Conservation (phyloP, 2,329 filamentous ascomycete species). For the Lasiodiplodia sp. region DNA sequence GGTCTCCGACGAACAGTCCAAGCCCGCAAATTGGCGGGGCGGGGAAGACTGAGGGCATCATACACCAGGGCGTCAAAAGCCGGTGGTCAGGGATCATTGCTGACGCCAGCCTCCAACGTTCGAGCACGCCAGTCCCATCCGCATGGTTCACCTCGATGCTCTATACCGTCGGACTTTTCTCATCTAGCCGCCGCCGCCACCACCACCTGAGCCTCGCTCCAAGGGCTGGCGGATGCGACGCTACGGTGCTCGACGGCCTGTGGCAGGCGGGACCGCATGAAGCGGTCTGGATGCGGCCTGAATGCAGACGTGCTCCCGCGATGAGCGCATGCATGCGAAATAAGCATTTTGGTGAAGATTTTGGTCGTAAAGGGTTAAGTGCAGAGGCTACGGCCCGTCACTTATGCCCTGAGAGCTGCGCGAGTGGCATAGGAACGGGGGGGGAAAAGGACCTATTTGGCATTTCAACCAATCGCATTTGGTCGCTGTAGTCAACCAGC, state of each 20-base stretch:
- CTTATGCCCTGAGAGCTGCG: neutral
- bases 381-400: slow-evolving; percentile 6
- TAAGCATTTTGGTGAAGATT: neutral
- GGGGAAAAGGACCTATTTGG: neutral
- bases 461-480: neutral
- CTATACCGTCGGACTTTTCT: slow-evolving; percentile 4
- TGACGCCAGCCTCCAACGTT: slow-evolving; percentile 7
- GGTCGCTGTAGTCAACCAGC: too few species aligned
- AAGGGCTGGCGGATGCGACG: neutral
- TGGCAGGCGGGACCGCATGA: neutral
- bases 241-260: neutral
- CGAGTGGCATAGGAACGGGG: neutral
- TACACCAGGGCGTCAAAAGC: neutral
- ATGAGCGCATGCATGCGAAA: slow-evolving; percentile 1
- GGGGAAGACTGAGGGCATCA: slow-evolving; percentile 21
- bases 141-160: neutral
- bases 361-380: neutral
- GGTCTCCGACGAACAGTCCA: slow-evolving; percentile 1
- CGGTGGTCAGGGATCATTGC: slow-evolving; percentile 1
- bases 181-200: neutral
- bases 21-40: slow-evolving; percentile 5
- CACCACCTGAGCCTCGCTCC: neutral
- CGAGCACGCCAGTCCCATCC: neutral
- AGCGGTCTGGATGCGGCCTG: neutral
- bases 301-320: neutral